Conservation (phyloP, 257 asterid species). For the Salvia splendens region DNA sequence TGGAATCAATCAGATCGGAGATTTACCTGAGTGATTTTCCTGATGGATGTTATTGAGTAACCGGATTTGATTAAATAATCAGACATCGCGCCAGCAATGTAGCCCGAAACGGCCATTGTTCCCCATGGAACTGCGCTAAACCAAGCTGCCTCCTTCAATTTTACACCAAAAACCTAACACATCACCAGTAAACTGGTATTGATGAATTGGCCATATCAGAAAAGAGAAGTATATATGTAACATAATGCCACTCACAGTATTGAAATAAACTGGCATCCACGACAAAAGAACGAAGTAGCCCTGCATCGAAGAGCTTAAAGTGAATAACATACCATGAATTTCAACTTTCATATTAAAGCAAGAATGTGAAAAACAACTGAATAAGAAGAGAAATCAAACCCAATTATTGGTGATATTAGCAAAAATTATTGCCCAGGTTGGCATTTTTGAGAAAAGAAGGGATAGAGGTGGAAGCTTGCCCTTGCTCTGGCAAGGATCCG, state of each 20-base stretch:
- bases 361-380: not conserved
- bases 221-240: not conserved
- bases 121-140: conserved; percentile 99
- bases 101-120: conserved; percentile 95
- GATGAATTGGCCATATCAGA: too few relatives aligned
- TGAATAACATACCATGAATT: not conserved
- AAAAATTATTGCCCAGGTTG: conserved; percentile 89
- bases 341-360: not conserved
- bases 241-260: conserved; percentile 63
- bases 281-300: conserved; percentile 96
- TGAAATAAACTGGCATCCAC: conserved; percentile 98
- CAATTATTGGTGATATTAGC: conserved; percentile 90
- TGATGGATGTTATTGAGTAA: conserved; percentile 61
- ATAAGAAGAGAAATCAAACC: conserved; percentile 44
- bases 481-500: conserved; percentile 48
- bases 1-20: not conserved
- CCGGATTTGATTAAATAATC: conserved; percentile 71
- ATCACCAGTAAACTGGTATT: not conserved
- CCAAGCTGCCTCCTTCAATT: conserved; percentile 98
- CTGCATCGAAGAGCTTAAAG: conserved; percentile 49
- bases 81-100: conserved; percentile 74
- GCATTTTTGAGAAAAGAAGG: conserved; percentile 70
- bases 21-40: conserved; percentile 90
- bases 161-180: conserved; percentile 79
- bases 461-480: conserved; percentile 64